Conservation (phyloP, 1,284 basidiomycete species). For the Irpex sp. region DNA sequence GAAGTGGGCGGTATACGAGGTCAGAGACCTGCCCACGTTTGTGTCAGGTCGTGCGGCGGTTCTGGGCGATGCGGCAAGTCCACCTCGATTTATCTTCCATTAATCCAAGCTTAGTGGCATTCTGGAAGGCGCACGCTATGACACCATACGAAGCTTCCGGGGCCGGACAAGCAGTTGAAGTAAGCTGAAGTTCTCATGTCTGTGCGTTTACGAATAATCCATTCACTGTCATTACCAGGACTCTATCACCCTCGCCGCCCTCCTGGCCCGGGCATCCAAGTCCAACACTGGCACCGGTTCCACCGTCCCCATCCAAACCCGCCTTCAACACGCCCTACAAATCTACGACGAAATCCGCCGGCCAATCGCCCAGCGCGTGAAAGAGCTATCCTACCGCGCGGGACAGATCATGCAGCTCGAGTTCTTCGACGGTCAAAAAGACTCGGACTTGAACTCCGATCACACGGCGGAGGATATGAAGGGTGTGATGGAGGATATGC, state of each 20-base stretch:
- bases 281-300: background rate
- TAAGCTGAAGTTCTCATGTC: background rate
- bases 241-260: background rate
- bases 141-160: background rate
- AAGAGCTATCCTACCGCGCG: background rate
- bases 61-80: constrained; percentile 45
- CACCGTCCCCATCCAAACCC: background rate
- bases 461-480: background rate
- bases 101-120: too few relatives aligned
- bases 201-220: background rate
- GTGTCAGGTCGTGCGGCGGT: constrained; percentile 39
- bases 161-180: background rate
- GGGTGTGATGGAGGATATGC: background rate
- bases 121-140: too few relatives aligned
- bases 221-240: background rate
- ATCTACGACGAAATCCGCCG: constrained; percentile 10
- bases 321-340: background rate
- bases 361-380: constrained; percentile 1
- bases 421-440: background rate
- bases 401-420: background rate
- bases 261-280: background rate
- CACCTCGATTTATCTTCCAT: too few relatives aligned
- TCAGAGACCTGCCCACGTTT: constrained; percentile 36
- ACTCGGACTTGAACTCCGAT: background rate
- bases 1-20: constrained; percentile 47